Base-by-base conservation (phyloP, 352 stramenopile species). In the Halophytophthora polymorphica region DNA sequence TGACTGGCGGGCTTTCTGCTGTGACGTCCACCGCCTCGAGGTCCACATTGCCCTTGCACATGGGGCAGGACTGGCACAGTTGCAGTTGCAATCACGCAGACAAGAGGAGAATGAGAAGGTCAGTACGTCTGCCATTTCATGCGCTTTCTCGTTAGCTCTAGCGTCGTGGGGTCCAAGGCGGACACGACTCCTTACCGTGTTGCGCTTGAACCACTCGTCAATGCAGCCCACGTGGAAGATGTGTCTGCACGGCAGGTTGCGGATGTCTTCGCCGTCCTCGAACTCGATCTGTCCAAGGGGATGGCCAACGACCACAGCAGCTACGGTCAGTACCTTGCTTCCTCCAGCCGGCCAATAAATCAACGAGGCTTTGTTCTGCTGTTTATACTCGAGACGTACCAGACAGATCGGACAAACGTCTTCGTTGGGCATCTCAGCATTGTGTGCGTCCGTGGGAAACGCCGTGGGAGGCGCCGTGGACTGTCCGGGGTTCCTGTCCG, bases 181-280 rank as follows among this genome's bases (percentile, higher is more conserved):
- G 11, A 60, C 37, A 66, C 76, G 76, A 4, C 25, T 31, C 25
- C 25, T 31, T 61, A 90, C 80, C 73, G 90, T 96, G 54, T 90
- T 89, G 43, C 83, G 72, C 43, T 76, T 66, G 44, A 97, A 73
- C 89, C 89, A 97, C 48, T 93, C 68, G 52, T 91, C 84, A 45
- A 97, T 87, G 61, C 89, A 97, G 3, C 85, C 64, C 0, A 90
- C 76, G 63, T 97, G 87, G 64, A 96, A 96, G 45, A 96, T 73
- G 58, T 97, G 89, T 31, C 79, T 78, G 64, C 89, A 97, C 2
- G 73, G 70, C 37, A 97, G 43, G 21, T 87, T 87, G 28, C 78
- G 76, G 34, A 90, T 68, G 19, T 90, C 78, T 49, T 90, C 78
- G 29, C 78, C 72, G 39, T 88, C 70, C 47, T 90, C 78, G 46